phyloP scores from a whole-genome alignment of 1,284 basidiomycete species.

The Fereydounia khargensis region DNA sequence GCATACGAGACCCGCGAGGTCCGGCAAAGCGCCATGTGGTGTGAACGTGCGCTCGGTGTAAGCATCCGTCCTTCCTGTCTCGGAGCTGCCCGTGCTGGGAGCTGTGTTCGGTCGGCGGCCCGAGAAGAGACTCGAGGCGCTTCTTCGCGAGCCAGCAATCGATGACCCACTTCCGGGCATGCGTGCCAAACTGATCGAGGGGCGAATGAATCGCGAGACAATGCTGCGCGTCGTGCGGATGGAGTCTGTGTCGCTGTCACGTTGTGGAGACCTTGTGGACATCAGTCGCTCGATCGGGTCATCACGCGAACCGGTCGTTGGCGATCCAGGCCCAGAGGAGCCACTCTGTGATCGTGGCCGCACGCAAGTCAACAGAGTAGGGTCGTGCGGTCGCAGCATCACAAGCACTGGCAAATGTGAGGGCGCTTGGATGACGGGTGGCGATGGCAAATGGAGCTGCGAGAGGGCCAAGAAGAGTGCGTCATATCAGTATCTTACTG shows the following conservation, averaged over 20 bases:
- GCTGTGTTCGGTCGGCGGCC: constrained; percentile 37
- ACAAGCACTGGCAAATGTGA: constrained; percentile 44
- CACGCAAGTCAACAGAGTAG: constrained; percentile 29
- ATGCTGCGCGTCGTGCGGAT: constrained; percentile 33
- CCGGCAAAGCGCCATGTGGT: constrained; percentile 12
- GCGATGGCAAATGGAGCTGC: constrained; percentile 29
- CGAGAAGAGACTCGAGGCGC: constrained; percentile 27
- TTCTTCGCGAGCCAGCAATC: constrained; percentile 4
- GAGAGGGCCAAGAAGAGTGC: too few relatives aligned
- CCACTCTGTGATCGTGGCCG: constrained; percentile 21
- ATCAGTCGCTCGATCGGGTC: constrained; percentile 22
- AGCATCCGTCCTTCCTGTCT: constrained; percentile 19
- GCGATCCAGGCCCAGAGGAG: constrained; percentile 21
- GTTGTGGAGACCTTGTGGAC: not conserved
- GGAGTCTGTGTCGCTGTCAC: constrained; percentile 21
- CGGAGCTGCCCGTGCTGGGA: constrained; percentile 31
- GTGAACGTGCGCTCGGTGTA: constrained; percentile 26
- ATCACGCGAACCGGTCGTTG: constrained; percentile 11
- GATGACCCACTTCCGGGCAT: constrained; percentile 1
- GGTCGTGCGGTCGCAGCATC: constrained; percentile 42
- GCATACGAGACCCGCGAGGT: constrained; percentile 40
- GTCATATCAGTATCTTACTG: too few relatives aligned
- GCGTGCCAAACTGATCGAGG: constrained; percentile 19
- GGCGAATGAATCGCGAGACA: constrained; percentile 24
- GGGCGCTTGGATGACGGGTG: constrained; percentile 38